Percentiles rank a stretch among this genome's conserved stretches.
phyloP scores from a whole-genome alignment of 2,329 filamentous ascomycete species.

The Kalmusia sp. region DNA sequence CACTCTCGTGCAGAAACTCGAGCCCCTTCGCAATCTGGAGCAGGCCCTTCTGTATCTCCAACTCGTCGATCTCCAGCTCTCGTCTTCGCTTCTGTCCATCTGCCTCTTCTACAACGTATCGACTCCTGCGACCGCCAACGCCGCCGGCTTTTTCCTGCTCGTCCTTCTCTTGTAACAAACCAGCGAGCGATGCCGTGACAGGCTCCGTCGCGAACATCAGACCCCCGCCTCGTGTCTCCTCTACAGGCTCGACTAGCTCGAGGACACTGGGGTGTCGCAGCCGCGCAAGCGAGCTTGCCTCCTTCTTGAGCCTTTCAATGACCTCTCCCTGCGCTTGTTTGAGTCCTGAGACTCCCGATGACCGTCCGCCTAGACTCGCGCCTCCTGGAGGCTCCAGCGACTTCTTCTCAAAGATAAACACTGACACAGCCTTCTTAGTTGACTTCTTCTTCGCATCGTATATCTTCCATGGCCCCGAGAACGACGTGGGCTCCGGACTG shows the following conservation, averaged over 20 bases:
- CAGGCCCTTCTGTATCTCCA: constrained; percentile 96
- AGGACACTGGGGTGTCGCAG: constrained; percentile 90
- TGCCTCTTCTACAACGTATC: constrained; percentile 80
- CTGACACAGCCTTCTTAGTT: constrained; percentile 84
- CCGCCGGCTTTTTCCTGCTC: constrained; percentile 77
- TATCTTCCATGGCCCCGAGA: constrained; percentile 94
- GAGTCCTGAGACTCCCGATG: constrained; percentile 68
- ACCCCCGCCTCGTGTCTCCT: constrained; percentile 89
- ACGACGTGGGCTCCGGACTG: constrained; percentile 75
- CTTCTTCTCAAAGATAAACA: constrained; percentile 95
- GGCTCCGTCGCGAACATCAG: constrained; percentile 95
- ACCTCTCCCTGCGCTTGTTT: constrained; percentile 89
- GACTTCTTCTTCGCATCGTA: constrained; percentile 98
- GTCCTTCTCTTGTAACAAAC: constrained; percentile 85
- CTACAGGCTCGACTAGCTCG: constrained; percentile 91
- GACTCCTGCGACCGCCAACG: constrained; percentile 73
- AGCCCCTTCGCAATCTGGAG: constrained; percentile 92
- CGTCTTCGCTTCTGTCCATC: constrained; percentile 73
- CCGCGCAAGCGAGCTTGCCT: constrained; percentile 86
- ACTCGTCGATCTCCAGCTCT: constrained; percentile 92
- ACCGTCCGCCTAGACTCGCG: constrained; percentile 63
- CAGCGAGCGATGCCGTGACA: constrained; percentile 86
- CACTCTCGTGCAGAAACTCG: constrained; percentile 95
- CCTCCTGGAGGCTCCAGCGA: constrained; percentile 74
- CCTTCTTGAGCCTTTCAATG: constrained; percentile 87